phyloP scores from a whole-genome alignment of 73 alveolate genomes.

The Breviolum minutum region DNA sequence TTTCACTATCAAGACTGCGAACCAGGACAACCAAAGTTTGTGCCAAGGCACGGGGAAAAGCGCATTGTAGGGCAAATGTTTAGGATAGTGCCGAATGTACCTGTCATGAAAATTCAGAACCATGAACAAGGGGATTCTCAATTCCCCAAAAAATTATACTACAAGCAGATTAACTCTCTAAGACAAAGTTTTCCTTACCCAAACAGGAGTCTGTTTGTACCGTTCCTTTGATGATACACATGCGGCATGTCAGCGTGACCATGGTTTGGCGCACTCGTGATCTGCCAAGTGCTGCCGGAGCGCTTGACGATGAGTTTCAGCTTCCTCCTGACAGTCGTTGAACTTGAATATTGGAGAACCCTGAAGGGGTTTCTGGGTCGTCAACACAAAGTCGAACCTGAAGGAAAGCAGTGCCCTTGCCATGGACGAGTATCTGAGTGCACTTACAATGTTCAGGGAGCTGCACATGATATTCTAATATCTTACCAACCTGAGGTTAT shows the following conservation, averaged over 20 bases:
- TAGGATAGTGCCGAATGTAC: conserved; percentile 85
- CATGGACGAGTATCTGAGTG: too few species aligned
- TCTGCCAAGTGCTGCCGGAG: conserved; percentile 72
- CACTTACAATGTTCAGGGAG: background rate
- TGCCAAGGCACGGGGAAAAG: conserved; percentile 47
- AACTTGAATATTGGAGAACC: too few species aligned
- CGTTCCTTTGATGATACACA: too few species aligned
- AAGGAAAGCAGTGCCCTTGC: too few species aligned
- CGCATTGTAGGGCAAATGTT: conserved; percentile 86
- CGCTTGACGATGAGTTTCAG: background rate
- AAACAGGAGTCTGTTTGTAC: too few species aligned
- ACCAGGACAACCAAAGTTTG: background rate
- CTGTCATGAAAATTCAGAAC: background rate
- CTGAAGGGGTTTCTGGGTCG: too few species aligned
- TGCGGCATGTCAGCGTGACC: background rate
- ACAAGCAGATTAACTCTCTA: too few species aligned
- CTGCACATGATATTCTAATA: background rate
- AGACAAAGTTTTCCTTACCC: background rate
- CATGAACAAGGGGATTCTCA: too few species aligned
- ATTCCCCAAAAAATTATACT: too few species aligned
- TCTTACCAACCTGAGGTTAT: background rate
- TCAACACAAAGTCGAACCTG: too few species aligned
- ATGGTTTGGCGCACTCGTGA: conserved; percentile 36
- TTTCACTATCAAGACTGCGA: background rate
- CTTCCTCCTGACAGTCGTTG: conserved; percentile 22